Percentiles rank a stretch among this genome's conserved stretches.
These are phyloP conservation scores for Coprinellus micaceus DNA, from an alignment of 768 basidiomycete genomes.

Conservation along the genomic window DNA sequence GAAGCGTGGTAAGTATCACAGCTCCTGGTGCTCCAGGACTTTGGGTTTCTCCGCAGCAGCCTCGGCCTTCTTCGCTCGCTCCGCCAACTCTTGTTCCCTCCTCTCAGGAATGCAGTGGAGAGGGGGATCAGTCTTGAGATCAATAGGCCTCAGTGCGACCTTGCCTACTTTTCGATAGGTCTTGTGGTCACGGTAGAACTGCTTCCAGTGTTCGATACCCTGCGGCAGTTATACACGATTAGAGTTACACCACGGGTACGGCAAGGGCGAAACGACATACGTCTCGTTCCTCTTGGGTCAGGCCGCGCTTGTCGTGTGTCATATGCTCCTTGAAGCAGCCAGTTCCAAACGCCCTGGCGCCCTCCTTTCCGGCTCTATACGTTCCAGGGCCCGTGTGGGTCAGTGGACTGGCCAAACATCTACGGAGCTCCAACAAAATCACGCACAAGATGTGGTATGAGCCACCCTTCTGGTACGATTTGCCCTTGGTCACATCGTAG, in stretches of 20 bases:
- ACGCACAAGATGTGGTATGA: constrained; percentile 71
- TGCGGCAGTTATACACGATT: constrained; percentile 23
- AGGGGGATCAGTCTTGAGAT: constrained; percentile 70
- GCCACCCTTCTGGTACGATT: constrained; percentile 86
- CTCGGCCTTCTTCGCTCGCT: constrained; percentile 22
- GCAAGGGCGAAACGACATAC: constrained; percentile 38
- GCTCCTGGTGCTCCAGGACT: constrained; percentile 23
- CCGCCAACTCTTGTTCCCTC: constrained; percentile 16
- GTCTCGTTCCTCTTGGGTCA: constrained; percentile 65
- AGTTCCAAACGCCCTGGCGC: constrained; percentile 89
- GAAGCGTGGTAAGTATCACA: constrained; percentile 23
- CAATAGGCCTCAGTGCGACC: constrained; percentile 73
- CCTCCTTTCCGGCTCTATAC: constrained; percentile 74
- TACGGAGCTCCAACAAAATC: background rate
- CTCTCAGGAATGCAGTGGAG: constrained; percentile 72
- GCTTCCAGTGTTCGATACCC: constrained; percentile 86
- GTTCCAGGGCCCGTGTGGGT: constrained; percentile 19
- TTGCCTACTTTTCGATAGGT: constrained; percentile 75
- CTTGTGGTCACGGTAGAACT: constrained; percentile 80
- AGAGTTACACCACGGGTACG: background rate
- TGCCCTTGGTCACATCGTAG: constrained; percentile 82
- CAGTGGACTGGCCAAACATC: constrained; percentile 12
- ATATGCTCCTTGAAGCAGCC: constrained; percentile 90
- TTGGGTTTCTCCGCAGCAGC: constrained; percentile 15
- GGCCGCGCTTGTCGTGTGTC: constrained; percentile 86